Conservation (phyloP, 768 basidiomycete genomes). For the Coprinellus micaceus region DNA sequence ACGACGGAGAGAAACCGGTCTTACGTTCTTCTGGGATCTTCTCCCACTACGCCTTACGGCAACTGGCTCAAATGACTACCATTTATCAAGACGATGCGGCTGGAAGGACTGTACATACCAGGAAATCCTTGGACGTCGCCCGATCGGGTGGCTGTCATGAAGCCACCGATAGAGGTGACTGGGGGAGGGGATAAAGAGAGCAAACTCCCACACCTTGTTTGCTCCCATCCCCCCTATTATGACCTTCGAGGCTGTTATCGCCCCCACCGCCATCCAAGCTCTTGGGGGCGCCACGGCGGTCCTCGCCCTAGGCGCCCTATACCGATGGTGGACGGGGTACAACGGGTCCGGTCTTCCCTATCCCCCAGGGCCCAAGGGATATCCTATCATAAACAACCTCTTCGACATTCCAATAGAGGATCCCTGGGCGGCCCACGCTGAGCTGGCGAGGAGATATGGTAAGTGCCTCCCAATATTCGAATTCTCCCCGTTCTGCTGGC, state of each 20-base stretch:
- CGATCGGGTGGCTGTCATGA: no score
- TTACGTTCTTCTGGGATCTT: no score
- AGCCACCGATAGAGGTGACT: no score
- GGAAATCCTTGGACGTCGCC: no score
- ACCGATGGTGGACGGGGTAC: not conserved
- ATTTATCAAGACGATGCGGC: no score
- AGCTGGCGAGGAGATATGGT: constrained; percentile 17
- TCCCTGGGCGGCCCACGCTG: constrained; percentile 13
- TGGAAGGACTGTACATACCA: no score
- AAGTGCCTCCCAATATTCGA: not conserved
- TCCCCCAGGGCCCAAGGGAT: constrained; percentile 10
- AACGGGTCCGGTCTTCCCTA: not conserved
- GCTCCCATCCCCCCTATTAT: not conserved
- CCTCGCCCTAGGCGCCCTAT: not conserved
- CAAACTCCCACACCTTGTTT: no score
- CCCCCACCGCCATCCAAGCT: not conserved
- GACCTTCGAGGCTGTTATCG: not conserved
- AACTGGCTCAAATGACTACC: no score
- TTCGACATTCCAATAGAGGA: constrained; percentile 12
- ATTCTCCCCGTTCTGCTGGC: not conserved
- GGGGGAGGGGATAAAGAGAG: no score
- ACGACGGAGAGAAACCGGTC: no score
- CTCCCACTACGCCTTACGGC: no score
- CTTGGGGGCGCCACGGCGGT: not conserved
- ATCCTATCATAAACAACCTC: constrained; percentile 17